Conservation (phyloP, 176 grass and related monocot species). For the Triticum urartu region DNA sequence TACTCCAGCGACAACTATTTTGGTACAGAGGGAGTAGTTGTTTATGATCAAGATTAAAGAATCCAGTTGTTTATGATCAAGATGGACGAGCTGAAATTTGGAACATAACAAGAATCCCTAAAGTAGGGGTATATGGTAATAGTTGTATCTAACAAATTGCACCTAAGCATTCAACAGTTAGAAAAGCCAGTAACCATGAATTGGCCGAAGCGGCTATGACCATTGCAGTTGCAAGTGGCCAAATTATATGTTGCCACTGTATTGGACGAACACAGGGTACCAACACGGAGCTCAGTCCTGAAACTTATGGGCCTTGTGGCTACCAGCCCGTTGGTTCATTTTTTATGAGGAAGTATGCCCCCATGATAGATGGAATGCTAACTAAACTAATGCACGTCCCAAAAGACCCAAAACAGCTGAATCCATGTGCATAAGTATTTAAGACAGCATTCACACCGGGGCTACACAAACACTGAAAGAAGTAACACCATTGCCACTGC, state of each 20-base stretch:
- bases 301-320: background rate
- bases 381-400: background rate
- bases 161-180: too few species aligned
- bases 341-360: background rate
- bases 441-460: background rate
- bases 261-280: too few species aligned
- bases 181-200: background rate
- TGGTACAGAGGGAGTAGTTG: too few species aligned
- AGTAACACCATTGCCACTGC: background rate
- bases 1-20: too few species aligned
- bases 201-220: background rate
- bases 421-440: background rate
- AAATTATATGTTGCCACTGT: too few species aligned
- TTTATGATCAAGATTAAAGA: too few species aligned
- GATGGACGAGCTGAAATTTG: background rate
- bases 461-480: background rate
- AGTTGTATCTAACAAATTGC: too few species aligned
- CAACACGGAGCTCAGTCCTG: background rate
- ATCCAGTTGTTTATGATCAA: background rate
- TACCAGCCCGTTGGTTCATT: background rate
- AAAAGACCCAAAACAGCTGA: background rate
- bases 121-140: background rate
- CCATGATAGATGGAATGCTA: too few species aligned
- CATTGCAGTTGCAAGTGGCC: too few species aligned
- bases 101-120: background rate